Evolutionary conservation across 1,284 basidiomycete genomes (phyloP), one percentile per base, ranked within the genome.

Genomic region (Pseudozyma flocculosa): DNA sequence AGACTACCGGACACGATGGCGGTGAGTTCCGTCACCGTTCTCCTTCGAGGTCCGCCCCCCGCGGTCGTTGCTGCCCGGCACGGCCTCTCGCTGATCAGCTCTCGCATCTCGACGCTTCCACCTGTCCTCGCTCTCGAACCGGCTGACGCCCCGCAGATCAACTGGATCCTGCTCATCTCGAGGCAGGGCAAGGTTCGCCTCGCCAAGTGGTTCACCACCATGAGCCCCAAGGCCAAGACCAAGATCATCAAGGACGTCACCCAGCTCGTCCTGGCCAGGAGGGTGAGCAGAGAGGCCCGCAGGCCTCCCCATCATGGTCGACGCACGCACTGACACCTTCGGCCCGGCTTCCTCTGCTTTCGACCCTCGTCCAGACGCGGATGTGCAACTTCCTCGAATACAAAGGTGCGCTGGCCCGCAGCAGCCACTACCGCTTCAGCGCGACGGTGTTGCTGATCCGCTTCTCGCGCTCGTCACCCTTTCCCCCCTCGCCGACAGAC

Each of bases 351-450:
- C n/a, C n/a, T n/a, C n/a, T n/a, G n/a, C n/a, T n/a, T n/a, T n/a
- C n/a, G 15, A 34, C 26, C 7, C 26, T 29, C 26, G 7, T 7
- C 5, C 32, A 59, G 64, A 96, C 95, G 45, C 84, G 92, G 68
- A 99, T 98, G 95, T 98, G 94, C 80, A 99, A 99, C 81, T 92
- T 99, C 77, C 81, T 99, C 46, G 95, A 99, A 79, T 98, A 98
- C 84, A 98, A 98, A 82, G 93, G 93, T 68, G 32, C 19, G 61
- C 26, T 17, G 7, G 3, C 11, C n/a, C n/a, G n/a, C n/a, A n/a
- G n/a, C n/a, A n/a, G n/a, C n/a, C n/a, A n/a, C n/a, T n/a, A n/a
- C n/a, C n/a, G n/a, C n/a, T n/a, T n/a, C n/a, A n/a, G n/a, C n/a
- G n/a, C n/a, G n/a, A n/a, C n/a, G n/a, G n/a, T n/a, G n/a, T 29